Base-by-base conservation (phyloP, 768 basidiomycete species). In the Pulveroboletus frians region DNA sequence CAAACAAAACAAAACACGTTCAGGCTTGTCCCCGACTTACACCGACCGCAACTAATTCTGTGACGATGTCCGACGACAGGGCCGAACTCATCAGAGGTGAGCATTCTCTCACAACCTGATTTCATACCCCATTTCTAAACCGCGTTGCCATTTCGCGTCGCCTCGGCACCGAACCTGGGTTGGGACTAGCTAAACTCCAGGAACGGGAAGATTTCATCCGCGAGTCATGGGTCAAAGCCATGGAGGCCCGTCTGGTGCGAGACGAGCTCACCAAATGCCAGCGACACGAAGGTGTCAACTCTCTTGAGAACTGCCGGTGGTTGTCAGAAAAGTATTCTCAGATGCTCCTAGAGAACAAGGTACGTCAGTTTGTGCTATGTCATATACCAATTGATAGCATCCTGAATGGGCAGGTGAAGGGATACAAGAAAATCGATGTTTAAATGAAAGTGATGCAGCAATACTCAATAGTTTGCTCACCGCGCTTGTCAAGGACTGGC, bases 181-280 rank as follows among this genome's bases (percentile, higher is more conserved):
- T 11, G 29, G 47, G 27, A 42, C 34, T 46, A 90, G 88, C 76
- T 15, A 81, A 78, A 64, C 68, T 87, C 43, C 70, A 79, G 58
- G 78, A 77, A 57, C 85, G 88, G 35, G 92, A 95, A 53, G 71
- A 80, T 39, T 73, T 79, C 68, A 74, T 97, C 63, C 83, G 88
- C 44, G 93, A 97, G 72, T 88, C 89, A 43, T 98, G 94, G 94
- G 79, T 96, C 29, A 85, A 84, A 58, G 85, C 89, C 18, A 95
- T 97, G 92, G 93, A 96, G 69, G 81, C 83, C 29, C 83, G 88
- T 41, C 75, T 98, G 50, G 91, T 96, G 40, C 83, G 83, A 52
- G 86, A 90, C 50, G 89, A 94, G 67, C 80, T 98, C 47, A 76
- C 81, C 49, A 92, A 90, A 69, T 98, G 94, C 73, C 90, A 93